These are phyloP conservation scores for Zizania palustris DNA, from an alignment of 202 grass and related monocot genomes.

Conservation along the genomic window DNA sequence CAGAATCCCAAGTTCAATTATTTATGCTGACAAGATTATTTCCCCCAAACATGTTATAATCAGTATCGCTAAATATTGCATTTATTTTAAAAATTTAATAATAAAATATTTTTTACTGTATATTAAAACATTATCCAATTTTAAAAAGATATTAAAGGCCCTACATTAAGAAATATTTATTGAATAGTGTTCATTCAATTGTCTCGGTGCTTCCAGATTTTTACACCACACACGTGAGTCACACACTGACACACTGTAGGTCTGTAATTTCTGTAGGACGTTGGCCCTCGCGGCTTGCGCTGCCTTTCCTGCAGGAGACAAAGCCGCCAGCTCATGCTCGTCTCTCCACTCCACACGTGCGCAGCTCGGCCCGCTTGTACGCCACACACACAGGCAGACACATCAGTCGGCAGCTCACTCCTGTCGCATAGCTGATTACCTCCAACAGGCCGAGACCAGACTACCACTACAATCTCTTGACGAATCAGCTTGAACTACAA, in stretches of 20 bases:
- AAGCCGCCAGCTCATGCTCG: conserved; percentile 47
- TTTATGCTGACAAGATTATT: no score
- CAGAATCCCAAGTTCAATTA: no score
- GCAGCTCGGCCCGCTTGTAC: neutral
- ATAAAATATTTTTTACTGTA: no score
- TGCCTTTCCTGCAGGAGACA: conserved; percentile 44
- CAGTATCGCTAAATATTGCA: no score
- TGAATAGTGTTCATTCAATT: neutral
- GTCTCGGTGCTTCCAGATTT: conserved; percentile 30
- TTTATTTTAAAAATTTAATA: no score
- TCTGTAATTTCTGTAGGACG: neutral
- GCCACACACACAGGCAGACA: neutral
- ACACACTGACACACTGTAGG: neutral
- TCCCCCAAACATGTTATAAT: no score
- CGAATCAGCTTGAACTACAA: neutral
- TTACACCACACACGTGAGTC: conserved; percentile 33
- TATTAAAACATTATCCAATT: no score
- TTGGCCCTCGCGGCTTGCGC: conserved; percentile 9
- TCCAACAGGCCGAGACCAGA: no score
- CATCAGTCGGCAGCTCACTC: conserved; percentile 1
- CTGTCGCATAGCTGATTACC: neutral
- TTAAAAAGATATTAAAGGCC: no score
- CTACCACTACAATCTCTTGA: neutral
- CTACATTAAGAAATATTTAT: no score
- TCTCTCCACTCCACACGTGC: conserved; percentile 59